phyloP scores from a whole-genome alignment of 2,329 filamentous ascomycete genomes.

The Exophiala aquamarina region DNA sequence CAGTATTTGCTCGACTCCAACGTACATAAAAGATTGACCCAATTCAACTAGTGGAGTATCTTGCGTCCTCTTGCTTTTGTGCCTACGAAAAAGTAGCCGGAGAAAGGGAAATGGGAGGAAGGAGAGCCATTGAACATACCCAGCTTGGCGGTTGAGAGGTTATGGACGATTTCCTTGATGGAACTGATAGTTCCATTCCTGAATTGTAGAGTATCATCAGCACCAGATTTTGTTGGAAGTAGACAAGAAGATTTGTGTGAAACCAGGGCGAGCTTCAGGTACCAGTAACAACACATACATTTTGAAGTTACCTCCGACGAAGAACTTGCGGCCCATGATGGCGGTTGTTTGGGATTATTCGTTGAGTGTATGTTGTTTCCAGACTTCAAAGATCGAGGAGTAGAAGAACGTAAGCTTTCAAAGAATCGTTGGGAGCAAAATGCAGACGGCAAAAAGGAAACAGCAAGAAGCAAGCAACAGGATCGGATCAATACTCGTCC shows the following conservation, averaged over 20 bases:
- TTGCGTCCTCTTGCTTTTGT: too few species aligned
- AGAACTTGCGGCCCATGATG: constrained; percentile 93
- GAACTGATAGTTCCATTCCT: constrained; percentile 93
- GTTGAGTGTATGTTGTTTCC: too few species aligned
- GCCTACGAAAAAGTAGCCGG: constrained; percentile 13
- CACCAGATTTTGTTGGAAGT: background rate
- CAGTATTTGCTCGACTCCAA: background rate
- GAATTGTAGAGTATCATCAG: constrained; percentile 13
- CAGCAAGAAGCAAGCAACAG: constrained; percentile 4
- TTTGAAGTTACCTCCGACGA: constrained; percentile 99
- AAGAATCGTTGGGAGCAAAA: background rate
- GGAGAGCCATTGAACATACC: constrained; percentile 13
- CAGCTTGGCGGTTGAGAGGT: constrained; percentile 76
- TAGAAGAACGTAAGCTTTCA: too few species aligned
- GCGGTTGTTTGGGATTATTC: constrained; percentile 28
- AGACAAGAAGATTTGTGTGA: background rate
- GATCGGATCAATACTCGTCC: constrained; percentile 6
- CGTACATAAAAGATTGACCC: too few species aligned
- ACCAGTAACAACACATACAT: constrained; percentile 61
- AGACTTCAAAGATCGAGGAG: too few species aligned
- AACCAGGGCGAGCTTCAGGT: constrained; percentile 5
- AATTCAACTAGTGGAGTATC: too few species aligned
- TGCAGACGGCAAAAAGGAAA: background rate
- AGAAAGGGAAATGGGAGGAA: constrained; percentile 4
- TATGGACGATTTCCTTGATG: constrained; percentile 86